phyloP scores from a whole-genome alignment of 1,139 yeast genomes.

The Blastobotrys elegans region DNA sequence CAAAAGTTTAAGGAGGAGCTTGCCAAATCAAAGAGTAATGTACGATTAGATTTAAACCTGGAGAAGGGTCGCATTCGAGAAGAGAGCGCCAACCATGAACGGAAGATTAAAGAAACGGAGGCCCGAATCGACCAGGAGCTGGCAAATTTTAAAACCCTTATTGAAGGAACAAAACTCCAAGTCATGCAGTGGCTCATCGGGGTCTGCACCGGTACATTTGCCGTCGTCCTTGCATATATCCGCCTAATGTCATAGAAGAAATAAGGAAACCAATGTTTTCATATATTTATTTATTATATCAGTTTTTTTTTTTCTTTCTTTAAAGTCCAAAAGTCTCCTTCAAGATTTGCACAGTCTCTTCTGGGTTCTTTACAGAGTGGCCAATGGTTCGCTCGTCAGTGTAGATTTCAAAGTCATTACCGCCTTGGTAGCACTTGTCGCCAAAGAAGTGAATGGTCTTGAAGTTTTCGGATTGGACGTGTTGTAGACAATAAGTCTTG shows the following conservation, averaged over 20 bases:
- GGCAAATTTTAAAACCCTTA: conserved; percentile 89
- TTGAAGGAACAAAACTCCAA: conserved; percentile 90
- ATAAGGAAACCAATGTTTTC: background rate
- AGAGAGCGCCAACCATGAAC: conserved; percentile 86
- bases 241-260: conserved; percentile 59
- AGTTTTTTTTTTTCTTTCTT: background rate
- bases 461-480: conserved; percentile 80
- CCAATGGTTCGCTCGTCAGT: conserved; percentile 89
- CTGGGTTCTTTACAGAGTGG: conserved; percentile 85
- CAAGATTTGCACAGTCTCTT: conserved; percentile 79
- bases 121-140: conserved; percentile 94
- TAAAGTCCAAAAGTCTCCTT: conserved; percentile 58
- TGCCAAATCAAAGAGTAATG: conserved; percentile 85
- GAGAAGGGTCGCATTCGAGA: conserved; percentile 96
- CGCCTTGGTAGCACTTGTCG: conserved; percentile 96
- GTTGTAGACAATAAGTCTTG: conserved; percentile 95
- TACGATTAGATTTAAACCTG: conserved; percentile 79
- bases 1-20: conserved; percentile 87
- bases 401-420: conserved; percentile 97
- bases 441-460: conserved; percentile 94
- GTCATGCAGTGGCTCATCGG: conserved; percentile 98
- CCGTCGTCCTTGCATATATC: conserved; percentile 84
- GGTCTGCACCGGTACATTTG: conserved; percentile 97
- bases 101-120: conserved; percentile 90
- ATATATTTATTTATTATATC: background rate